phyloP scores from a whole-genome alignment of 2,329 filamentous ascomycete genomes.

The Leptographium lundbergii region DNA sequence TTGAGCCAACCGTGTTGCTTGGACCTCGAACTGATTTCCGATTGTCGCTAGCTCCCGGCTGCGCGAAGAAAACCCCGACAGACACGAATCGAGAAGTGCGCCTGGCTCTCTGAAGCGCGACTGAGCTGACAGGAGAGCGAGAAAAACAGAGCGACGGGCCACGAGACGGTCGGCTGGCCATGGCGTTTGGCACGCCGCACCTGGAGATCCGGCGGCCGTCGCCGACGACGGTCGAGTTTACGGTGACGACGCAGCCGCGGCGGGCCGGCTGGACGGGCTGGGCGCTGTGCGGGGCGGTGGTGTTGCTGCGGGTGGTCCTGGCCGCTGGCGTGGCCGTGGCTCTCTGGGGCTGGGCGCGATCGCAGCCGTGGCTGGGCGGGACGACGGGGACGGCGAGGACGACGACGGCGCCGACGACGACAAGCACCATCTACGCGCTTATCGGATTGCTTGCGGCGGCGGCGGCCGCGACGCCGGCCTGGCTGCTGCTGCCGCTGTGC shows the following conservation, averaged over 20 bases:
- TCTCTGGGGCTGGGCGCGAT: slow-evolving; percentile 30
- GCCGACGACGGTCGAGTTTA: slow-evolving; percentile 84
- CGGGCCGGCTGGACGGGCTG: slow-evolving; percentile 14
- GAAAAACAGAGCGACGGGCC: no score
- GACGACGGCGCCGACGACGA: no score
- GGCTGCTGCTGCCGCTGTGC: slow-evolving; percentile 24
- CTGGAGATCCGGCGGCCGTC: slow-evolving; percentile 58
- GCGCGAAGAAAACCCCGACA: no score
- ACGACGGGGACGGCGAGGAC: no score
- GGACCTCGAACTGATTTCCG: no score
- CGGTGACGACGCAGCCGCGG: slow-evolving; percentile 65
- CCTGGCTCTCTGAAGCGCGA: no score
- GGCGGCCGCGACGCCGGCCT: slow-evolving; percentile 21
- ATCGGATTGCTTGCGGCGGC: slow-evolving; percentile 20
- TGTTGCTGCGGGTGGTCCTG: slow-evolving; percentile 29
- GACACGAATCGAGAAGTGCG: no score
- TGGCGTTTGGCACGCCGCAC: slow-evolving; percentile 49
- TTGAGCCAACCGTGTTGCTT: no score
- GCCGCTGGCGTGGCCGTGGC: slow-evolving; percentile 32
- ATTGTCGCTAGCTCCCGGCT: no score
- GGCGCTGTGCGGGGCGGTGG: slow-evolving; percentile 29
- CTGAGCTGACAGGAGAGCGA: no score
- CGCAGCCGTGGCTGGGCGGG: background rate
- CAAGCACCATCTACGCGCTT: slow-evolving; percentile 1
- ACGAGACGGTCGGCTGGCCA: slow-evolving; percentile 19